Conservation (phyloP, 2,329 filamentous ascomycete species). For the Paecilomyces sp. region DNA sequence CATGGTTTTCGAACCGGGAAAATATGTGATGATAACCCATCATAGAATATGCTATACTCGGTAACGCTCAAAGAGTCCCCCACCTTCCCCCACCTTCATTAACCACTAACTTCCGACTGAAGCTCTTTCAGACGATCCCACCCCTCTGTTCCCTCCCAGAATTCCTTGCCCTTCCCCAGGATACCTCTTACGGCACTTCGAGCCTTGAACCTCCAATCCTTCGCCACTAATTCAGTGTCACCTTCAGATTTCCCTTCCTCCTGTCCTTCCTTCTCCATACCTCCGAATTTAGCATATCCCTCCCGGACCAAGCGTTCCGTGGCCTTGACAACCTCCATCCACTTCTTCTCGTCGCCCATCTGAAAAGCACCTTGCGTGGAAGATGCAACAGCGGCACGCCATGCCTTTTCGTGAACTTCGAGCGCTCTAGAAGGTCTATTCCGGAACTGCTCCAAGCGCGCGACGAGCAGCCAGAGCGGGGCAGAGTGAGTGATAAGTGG, state of each 20-base stretch:
- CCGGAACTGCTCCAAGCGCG: conserved; percentile 66
- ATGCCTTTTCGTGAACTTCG: conserved; percentile 81
- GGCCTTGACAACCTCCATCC: conserved; percentile 65
- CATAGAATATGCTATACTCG: neutral
- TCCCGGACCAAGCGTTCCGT: conserved; percentile 71
- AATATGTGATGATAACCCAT: neutral
- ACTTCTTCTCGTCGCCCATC: conserved; percentile 55
- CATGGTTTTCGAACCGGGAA: neutral
- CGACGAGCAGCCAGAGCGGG: conserved; percentile 68
- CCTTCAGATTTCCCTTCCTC: conserved; percentile 28
- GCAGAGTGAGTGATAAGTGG: conserved; percentile 78
- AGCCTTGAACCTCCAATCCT: conserved; percentile 83
- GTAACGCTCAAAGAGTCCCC: neutral
- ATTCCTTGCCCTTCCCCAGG: conserved; percentile 71
- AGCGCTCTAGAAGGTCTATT: conserved; percentile 64
- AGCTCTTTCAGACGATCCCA: conserved; percentile 32
- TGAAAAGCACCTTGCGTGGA: conserved; percentile 38
- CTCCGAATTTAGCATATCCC: conserved; percentile 72
- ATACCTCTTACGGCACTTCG: conserved; percentile 77
- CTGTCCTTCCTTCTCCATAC: conserved; percentile 50
- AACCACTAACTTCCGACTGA: conserved; percentile 26
- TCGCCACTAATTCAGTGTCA: conserved; percentile 58
- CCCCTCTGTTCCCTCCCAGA: conserved; percentile 64
- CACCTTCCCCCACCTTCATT: too few relatives aligned
- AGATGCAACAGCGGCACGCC: conserved; percentile 59